phyloP scores from a whole-genome alignment of 139 green algal genomes.

The Auxenochlorella pyrenoidosa region DNA sequence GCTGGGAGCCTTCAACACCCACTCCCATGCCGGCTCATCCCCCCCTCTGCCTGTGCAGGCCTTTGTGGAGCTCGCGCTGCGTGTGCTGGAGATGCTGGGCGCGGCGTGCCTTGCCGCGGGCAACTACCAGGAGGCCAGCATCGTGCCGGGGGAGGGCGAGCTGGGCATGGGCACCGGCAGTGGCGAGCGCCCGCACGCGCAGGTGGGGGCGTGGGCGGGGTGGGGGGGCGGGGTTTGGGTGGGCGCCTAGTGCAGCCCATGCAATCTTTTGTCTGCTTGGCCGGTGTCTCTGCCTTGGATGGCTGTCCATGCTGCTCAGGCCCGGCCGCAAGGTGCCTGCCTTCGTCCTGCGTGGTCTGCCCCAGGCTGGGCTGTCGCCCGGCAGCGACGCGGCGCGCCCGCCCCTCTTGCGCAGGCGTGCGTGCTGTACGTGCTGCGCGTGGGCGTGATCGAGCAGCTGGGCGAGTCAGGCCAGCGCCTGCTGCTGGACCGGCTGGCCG shows the following conservation, averaged over 20 bases:
- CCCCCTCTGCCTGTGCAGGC: background rate
- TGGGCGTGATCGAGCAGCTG: slow-evolving; percentile 77
- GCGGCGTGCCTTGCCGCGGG: slow-evolving; percentile 34
- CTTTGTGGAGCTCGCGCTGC: slow-evolving; percentile 66
- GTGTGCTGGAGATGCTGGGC: slow-evolving; percentile 46
- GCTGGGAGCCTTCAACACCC: background rate
- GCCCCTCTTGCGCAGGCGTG: slow-evolving; percentile 65
- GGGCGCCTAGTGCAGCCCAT: too few species aligned
- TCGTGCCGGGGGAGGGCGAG: slow-evolving; percentile 39
- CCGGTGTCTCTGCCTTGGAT: too few species aligned
- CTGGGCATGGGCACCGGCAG: slow-evolving; percentile 44
- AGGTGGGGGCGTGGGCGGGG: background rate
- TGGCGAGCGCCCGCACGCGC: slow-evolving; percentile 63
- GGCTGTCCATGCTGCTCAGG: too few species aligned
- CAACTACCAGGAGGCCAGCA: slow-evolving; percentile 17
- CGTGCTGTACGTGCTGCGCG: slow-evolving; percentile 83
- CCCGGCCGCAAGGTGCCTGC: too few species aligned
- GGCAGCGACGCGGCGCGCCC: too few species aligned
- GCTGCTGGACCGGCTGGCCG: slow-evolving; percentile 68
- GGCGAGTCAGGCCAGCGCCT: slow-evolving; percentile 67
- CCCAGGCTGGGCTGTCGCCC: too few species aligned
- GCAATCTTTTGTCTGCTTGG: too few species aligned
- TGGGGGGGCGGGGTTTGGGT: too few species aligned
- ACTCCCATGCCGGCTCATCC: too few species aligned
- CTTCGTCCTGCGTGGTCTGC: too few species aligned